Conservation (phyloP, 371 early-diverging fungal species). For the Umbelopsis sp. region DNA sequence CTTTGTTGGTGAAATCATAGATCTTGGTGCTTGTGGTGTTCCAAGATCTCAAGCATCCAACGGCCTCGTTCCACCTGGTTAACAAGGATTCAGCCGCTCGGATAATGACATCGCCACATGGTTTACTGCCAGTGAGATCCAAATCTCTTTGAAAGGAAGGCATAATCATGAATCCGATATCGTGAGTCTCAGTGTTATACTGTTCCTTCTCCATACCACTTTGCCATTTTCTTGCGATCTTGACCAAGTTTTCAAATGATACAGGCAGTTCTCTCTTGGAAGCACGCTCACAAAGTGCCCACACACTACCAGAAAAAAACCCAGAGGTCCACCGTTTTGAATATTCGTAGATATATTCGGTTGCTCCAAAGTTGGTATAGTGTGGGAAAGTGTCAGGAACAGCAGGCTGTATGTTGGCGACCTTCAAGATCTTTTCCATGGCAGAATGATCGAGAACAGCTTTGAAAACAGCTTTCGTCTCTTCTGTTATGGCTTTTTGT, state of each 20-base stretch:
- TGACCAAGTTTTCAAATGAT: slow-evolving; percentile 8
- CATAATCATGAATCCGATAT: slow-evolving; percentile 19
- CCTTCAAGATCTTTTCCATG: slow-evolving; percentile 16
- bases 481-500: not conserved
- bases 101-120: not conserved
- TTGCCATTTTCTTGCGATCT: slow-evolving; percentile 9
- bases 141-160: slow-evolving; percentile 14
- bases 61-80: slow-evolving; percentile 9
- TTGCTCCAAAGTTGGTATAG: not conserved
- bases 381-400: slow-evolving; percentile 6
- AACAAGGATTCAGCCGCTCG: slow-evolving; percentile 5
- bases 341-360: slow-evolving; percentile 13
- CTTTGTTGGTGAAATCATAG: slow-evolving; percentile 1
- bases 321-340: slow-evolving; percentile 16
- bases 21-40: slow-evolving; percentile 5
- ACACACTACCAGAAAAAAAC: slow-evolving; percentile 5
- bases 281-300: slow-evolving; percentile 12
- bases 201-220: slow-evolving; percentile 12
- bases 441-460: slow-evolving; percentile 13
- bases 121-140: slow-evolving; percentile 5
- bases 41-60: slow-evolving; percentile 15
- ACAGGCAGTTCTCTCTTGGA: slow-evolving; percentile 13
- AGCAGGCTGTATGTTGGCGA: not conserved
- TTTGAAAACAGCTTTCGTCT: not conserved
- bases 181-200: slow-evolving; percentile 11